These are phyloP conservation scores for Crithidia thermophila DNA, from an alignment of 208 protist genomes.

Conservation along the genomic window DNA sequence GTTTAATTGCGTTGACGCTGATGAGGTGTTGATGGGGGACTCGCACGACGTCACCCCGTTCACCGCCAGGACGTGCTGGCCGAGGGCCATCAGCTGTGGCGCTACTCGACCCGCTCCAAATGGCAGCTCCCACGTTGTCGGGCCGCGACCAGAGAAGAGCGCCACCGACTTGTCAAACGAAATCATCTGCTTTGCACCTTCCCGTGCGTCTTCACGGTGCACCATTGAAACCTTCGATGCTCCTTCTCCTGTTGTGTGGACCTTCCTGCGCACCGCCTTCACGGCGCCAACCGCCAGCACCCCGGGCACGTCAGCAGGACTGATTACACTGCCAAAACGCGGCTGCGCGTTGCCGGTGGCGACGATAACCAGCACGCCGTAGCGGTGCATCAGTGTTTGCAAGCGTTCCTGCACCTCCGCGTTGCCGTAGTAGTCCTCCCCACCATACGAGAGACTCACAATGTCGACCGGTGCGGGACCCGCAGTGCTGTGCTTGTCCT, in stretches of 20 bases:
- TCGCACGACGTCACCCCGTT: conserved; percentile 12
- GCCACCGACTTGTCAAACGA: conserved; percentile 43
- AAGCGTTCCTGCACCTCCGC: conserved; percentile 52
- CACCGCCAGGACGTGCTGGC: conserved; percentile 45
- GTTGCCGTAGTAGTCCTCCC: conserved; percentile 94
- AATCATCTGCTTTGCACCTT: background rate
- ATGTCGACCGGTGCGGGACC: conserved; percentile 44
- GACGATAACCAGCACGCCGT: conserved; percentile 94
- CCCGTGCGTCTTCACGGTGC: background rate
- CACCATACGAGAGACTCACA: conserved; percentile 97
- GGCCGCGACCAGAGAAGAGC: conserved; percentile 92
- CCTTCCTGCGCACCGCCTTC: conserved; percentile 5
- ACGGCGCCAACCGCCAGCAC: conserved; percentile 96
- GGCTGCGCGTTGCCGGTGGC: conserved; percentile 98
- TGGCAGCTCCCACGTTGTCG: conserved; percentile 96
- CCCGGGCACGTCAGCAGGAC: conserved; percentile 95
- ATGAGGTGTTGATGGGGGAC: background rate
- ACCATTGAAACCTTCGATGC: background rate
- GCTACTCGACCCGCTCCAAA: conserved; percentile 94
- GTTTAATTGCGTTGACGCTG: background rate
- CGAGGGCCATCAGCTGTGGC: conserved; percentile 96
- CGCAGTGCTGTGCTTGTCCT: conserved; percentile 22
- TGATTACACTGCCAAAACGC: conserved; percentile 95
- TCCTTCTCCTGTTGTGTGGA: background rate
- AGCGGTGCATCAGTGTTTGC: conserved; percentile 64